A percentile compares a stretch with the other conserved stretches of the same genome.
phyloP scores from a whole-genome alignment of 2,329 filamentous ascomycete genomes.

The Alternaria infectoria region DNA sequence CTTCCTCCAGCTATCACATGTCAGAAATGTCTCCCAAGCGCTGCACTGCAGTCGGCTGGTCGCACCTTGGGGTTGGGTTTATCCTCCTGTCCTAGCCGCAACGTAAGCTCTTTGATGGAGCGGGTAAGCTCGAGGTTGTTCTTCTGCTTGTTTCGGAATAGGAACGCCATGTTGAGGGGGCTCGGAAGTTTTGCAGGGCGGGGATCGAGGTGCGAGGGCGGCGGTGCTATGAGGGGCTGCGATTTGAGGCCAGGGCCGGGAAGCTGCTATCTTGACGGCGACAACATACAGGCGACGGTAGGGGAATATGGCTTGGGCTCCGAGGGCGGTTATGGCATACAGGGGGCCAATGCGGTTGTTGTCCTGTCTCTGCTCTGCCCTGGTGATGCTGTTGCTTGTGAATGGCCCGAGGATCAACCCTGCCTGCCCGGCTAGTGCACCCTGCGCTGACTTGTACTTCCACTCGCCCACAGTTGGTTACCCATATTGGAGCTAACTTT shows the following conservation, averaged over 20 bases:
- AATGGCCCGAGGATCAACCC: constrained; percentile 20
- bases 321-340: constrained; percentile 13
- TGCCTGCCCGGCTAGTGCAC: constrained; percentile 20
- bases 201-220: constrained; percentile 22
- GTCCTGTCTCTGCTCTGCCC: constrained; percentile 23
- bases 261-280: constrained; percentile 42
- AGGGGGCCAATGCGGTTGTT: constrained; percentile 30
- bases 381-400: constrained; percentile 25
- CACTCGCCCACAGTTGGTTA: constrained; percentile 9
- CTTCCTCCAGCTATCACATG: constrained; percentile 73
- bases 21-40: constrained; percentile 21
- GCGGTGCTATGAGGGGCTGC: constrained; percentile 28
- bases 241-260: constrained; percentile 33
- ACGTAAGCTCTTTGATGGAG: constrained; percentile 68
- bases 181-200: constrained; percentile 17
- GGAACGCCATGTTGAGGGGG: constrained; percentile 67
- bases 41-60: background rate
- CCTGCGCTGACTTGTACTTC: constrained; percentile 6
- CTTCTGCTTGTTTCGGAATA: constrained; percentile 70
- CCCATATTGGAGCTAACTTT: background rate
- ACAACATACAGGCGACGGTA: constrained; percentile 37
- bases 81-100: constrained; percentile 63
- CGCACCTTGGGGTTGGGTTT: constrained; percentile 63
- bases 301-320: constrained; percentile 10
- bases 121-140: constrained; percentile 67